phyloP scores from a whole-genome alignment of 768 basidiomycete species.

The Rhizopogon vinicolor region DNA sequence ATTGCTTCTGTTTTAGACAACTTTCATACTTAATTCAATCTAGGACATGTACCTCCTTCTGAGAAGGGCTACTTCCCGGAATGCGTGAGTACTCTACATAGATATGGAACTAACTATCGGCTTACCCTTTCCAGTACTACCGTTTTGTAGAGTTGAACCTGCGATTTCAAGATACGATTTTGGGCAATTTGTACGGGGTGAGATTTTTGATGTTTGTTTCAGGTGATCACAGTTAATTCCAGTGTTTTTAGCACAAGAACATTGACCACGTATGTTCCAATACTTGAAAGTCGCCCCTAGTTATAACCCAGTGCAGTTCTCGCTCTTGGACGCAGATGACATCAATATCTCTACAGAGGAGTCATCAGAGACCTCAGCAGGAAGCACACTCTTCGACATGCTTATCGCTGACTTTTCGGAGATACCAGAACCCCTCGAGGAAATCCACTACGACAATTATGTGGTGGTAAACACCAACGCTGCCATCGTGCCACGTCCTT shows the following conservation, averaged over 20 bases:
- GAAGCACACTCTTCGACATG: conserved; percentile 28
- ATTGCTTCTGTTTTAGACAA: not conserved
- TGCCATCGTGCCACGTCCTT: conserved; percentile 83
- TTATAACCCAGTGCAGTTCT: conserved; percentile 35
- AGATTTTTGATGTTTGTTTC: conserved; percentile 30
- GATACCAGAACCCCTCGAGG: conserved; percentile 48
- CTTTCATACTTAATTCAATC: not conserved
- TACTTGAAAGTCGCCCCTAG: conserved; percentile 1
- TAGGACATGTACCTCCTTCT: conserved; percentile 86
- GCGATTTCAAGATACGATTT: conserved; percentile 80
- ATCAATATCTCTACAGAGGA: conserved; percentile 37
- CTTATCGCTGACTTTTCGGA: conserved; percentile 62
- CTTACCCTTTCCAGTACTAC: conserved; percentile 38
- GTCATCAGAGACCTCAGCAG: not conserved
- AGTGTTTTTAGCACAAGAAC: conserved; percentile 64
- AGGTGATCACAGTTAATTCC: conserved; percentile 8
- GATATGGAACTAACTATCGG: not conserved
- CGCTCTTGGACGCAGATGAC: conserved; percentile 49
- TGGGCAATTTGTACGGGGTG: conserved; percentile 83
- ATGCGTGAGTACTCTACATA: conserved; percentile 51
- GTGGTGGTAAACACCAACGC: conserved; percentile 76
- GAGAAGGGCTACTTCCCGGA: conserved; percentile 77
- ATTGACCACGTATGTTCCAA: conserved; percentile 59
- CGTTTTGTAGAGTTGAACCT: conserved; percentile 70
- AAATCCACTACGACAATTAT: conserved; percentile 58